Conservation (phyloP, 2,329 filamentous ascomycete species). For the Ophiostoma australiae region DNA sequence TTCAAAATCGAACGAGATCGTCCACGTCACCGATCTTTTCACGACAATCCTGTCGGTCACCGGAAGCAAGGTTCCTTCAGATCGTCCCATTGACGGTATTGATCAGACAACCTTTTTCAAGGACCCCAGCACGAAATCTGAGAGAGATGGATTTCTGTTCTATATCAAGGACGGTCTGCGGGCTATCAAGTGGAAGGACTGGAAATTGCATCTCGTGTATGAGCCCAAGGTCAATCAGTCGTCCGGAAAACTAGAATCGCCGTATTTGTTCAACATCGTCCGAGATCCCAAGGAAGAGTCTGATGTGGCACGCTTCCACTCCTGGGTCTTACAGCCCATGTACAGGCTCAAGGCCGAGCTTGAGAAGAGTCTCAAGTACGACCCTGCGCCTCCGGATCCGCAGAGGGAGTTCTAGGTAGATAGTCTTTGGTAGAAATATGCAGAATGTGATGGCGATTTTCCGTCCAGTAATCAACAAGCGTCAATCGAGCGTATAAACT, state of each 20-base stretch:
- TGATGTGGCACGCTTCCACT: constrained; percentile 33
- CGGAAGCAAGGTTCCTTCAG: neutral
- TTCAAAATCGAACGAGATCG: constrained; percentile 30
- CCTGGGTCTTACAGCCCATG: constrained; percentile 36
- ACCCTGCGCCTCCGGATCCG: constrained; percentile 35
- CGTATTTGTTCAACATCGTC: constrained; percentile 34
- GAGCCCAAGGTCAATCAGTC: constrained; percentile 37
- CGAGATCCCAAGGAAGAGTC: constrained; percentile 36
- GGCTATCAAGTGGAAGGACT: constrained; percentile 36
- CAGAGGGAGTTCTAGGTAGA: constrained; percentile 28
- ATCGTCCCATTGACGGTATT: neutral
- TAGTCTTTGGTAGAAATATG: neutral
- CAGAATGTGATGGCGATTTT: too few species aligned
- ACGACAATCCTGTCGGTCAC: neutral
- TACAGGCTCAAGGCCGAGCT: constrained; percentile 31
- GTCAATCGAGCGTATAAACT: too few species aligned
- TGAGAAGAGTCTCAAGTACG: constrained; percentile 31
- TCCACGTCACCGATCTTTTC: neutral
- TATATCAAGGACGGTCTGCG: constrained; percentile 37
- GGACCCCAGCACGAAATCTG: constrained; percentile 17
- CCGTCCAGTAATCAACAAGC: too few species aligned
- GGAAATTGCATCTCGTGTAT: constrained; percentile 37
- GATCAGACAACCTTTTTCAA: neutral
- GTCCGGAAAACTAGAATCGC: constrained; percentile 32
- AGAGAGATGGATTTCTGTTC: constrained; percentile 33